Evolutionary conservation across 2,329 filamentous ascomycete species (phyloP), one percentile per base, ranked within the genome.

Genomic region (Alternaria atra): DNA sequence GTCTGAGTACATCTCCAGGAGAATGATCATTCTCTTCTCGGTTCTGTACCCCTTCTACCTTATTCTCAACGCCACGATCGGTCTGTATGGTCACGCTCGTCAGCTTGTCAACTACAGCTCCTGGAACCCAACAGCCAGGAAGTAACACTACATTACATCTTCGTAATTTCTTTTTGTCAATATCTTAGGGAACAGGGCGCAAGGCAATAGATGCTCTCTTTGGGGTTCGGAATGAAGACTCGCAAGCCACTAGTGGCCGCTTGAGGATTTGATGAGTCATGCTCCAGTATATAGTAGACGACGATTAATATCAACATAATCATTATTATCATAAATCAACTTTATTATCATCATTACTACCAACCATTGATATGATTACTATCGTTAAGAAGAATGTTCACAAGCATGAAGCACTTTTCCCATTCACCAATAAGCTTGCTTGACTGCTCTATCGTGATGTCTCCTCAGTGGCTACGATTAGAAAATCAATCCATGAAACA

Each of bases 61-160:
- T 27, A 71, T 83, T 12, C 63, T 83, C 37, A 78, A 77, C 55
- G 80, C 81, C 3, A 77, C 79, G 1, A 82, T 83, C 69, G 82
- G 82, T 9, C 70, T 84, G 15, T 83, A 81, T 59, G 82, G 80
- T 6, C 81, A 84, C 61, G 82, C 82, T 30, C 74, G 82, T 62
- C 80, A 83, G 65, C 68, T 83, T 32, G 80, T 81, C 53, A 78
- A 75, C 54, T 84, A 84, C 63, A 79, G 77, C 55, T 79, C 76
- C 15, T 84, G 82, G 82, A 84, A 84, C 63, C 80, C 82, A n/a
- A 84, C 82, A 2, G 78, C 78, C 29, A 70, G 79, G 58, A 75
- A 66, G 58, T 77, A 65, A 57, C 30, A 35, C 32, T 17, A 37
- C 34, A 50, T 48, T 35, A 25, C 12, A 35, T 15, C 20, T 25